phyloP scores from a whole-genome alignment of 2,329 filamentous ascomycete genomes.

The Pseudocercospora cruenta region DNA sequence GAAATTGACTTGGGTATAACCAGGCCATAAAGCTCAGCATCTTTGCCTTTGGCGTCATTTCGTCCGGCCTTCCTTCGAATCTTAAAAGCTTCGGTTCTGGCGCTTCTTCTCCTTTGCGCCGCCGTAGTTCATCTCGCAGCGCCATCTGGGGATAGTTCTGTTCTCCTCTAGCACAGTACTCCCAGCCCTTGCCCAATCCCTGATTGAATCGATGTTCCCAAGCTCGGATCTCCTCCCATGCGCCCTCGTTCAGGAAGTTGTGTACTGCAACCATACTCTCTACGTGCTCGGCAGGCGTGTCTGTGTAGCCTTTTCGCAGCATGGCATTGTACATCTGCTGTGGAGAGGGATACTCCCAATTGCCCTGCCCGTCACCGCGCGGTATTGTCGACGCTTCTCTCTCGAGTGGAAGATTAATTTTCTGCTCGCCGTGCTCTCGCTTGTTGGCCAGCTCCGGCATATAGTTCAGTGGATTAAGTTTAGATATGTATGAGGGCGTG shows the following conservation, averaged over 20 bases:
- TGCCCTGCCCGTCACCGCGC: constrained; percentile 72
- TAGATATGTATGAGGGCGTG: constrained; percentile 61
- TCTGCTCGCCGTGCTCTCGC: constrained; percentile 70
- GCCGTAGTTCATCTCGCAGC: constrained; percentile 31
- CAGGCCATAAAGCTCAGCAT: constrained; percentile 79
- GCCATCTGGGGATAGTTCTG: constrained; percentile 36
- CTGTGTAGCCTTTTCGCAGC: constrained; percentile 90
- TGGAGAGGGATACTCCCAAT: constrained; percentile 97
- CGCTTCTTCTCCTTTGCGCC: constrained; percentile 38
- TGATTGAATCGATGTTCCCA: constrained; percentile 87
- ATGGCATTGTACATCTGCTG: constrained; percentile 99
- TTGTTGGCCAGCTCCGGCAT: constrained; percentile 91
- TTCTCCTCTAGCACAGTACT: constrained; percentile 39
- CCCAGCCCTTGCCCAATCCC: constrained; percentile 62
- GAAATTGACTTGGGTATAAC: constrained; percentile 79
- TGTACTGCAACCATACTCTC: constrained; percentile 97
- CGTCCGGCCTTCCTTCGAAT: constrained; percentile 87
- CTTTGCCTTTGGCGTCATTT: constrained; percentile 87
- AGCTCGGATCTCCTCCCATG: constrained; percentile 90
- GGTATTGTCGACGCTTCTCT: constrained; percentile 90
- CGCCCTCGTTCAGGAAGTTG: constrained; percentile 97
- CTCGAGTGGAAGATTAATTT: constrained; percentile 71
- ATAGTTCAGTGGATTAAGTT: constrained; percentile 83
- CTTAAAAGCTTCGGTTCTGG: constrained; percentile 73
- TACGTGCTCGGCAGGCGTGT: constrained; percentile 90